Conservation (phyloP, 208 protist genomes). For the Acanthamoeba castellanii region DNA sequence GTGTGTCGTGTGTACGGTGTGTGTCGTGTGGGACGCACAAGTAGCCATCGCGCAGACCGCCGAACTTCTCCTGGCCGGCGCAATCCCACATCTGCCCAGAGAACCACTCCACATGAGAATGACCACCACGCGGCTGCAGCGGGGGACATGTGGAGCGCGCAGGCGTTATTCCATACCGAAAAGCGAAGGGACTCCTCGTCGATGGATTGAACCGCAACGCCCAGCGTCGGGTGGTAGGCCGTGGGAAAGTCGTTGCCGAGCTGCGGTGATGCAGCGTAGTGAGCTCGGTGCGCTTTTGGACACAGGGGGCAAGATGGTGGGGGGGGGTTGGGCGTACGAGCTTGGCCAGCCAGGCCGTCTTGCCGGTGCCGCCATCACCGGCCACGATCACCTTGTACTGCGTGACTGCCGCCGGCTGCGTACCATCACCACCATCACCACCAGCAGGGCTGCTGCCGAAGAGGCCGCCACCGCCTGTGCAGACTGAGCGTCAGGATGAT, state of each 20-base stretch:
- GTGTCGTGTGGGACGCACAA: slow-evolving; percentile 92
- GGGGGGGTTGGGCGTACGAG: too few relatives aligned
- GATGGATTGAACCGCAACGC: not conserved
- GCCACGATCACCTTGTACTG: slow-evolving; percentile 99
- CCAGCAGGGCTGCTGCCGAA: not conserved
- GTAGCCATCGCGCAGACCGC: slow-evolving; percentile 99
- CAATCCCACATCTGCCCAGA: slow-evolving; percentile 96
- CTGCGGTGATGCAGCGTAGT: too few relatives aligned
- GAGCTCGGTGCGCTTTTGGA: too few relatives aligned
- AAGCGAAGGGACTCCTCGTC: too few relatives aligned
- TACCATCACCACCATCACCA: too few relatives aligned
- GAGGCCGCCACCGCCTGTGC: not conserved
- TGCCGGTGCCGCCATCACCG: slow-evolving; percentile 99
- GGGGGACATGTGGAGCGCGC: too few relatives aligned
- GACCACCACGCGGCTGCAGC: too few relatives aligned
- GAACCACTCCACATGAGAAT: not conserved
- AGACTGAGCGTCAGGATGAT: not conserved
- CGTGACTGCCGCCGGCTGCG: slow-evolving; percentile 83
- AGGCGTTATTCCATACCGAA: too few relatives aligned
- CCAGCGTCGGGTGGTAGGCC: not conserved
- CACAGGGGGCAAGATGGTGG: not conserved
- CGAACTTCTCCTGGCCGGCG: slow-evolving; percentile 99
- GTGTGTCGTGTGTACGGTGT: too few relatives aligned
- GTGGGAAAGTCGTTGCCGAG: not conserved
- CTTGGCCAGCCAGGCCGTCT: slow-evolving; percentile 99